A percentile compares a stretch with the other conserved stretches of the same genome.
These are phyloP conservation scores for Penicillium sclerotiorum DNA, from an alignment of 2,329 filamentous ascomycete genomes.

Conservation along the genomic window DNA sequence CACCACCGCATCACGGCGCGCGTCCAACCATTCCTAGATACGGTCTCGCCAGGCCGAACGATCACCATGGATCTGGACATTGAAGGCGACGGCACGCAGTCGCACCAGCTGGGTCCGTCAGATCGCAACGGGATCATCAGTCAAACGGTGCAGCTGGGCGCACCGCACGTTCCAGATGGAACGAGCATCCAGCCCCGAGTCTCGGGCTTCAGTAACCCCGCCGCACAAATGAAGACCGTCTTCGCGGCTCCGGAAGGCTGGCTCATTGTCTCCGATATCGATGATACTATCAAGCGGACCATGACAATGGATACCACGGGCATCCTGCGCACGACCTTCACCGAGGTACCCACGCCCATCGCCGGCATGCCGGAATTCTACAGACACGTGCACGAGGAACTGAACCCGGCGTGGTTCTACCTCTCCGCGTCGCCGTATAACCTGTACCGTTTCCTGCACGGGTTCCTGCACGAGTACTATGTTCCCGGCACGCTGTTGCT, in stretches of 20 bases:
- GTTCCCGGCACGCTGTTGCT: constrained; percentile 80
- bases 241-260: constrained; percentile 79
- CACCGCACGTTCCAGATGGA: constrained; percentile 47
- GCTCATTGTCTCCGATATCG: constrained; percentile 85
- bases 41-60: constrained; percentile 69
- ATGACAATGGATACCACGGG: constrained; percentile 77
- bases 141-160: constrained; percentile 60
- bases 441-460: constrained; percentile 80
- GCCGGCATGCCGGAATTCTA: constrained; percentile 86
- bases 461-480: constrained; percentile 72
- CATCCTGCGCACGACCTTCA: constrained; percentile 82
- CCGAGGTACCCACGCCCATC: constrained; percentile 71
- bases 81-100: constrained; percentile 36
- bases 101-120: constrained; percentile 67
- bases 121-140: constrained; percentile 72
- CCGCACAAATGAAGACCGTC: constrained; percentile 67
- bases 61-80: constrained; percentile 67
- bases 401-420: constrained; percentile 82
- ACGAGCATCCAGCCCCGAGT: constrained; percentile 47
- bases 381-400: constrained; percentile 59
- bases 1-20: constrained; percentile 63
- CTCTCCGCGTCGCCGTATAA: constrained; percentile 93
- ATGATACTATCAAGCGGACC: constrained; percentile 94
- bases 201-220: constrained; percentile 26
- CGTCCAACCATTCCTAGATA: constrained; percentile 71